phyloP scores from a whole-genome alignment of 1,284 basidiomycete genomes.

The Anthracocystis setariae region DNA sequence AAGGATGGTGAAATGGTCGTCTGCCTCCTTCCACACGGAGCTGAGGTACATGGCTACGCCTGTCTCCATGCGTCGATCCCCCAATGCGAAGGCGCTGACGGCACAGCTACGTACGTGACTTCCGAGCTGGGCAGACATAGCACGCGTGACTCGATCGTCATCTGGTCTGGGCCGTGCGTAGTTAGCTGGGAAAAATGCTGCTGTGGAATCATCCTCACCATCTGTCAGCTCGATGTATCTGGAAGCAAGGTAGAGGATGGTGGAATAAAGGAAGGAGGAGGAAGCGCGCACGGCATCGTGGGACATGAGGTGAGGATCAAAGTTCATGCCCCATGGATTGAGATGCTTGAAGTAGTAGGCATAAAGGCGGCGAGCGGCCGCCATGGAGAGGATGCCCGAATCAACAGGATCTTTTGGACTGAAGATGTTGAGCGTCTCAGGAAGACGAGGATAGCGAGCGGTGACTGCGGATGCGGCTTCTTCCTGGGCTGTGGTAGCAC shows the following conservation, averaged over 20 bases:
- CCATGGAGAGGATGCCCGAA: slow-evolving; percentile 38
- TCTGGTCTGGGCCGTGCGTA: slow-evolving; percentile 19
- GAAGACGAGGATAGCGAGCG: slow-evolving; percentile 36
- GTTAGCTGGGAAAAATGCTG: slow-evolving; percentile 7
- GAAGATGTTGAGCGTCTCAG: slow-evolving; percentile 32
- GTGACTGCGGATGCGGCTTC: slow-evolving; percentile 29
- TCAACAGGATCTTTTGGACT: slow-evolving; percentile 40
- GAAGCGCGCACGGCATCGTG: slow-evolving; percentile 43
- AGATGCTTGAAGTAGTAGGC: slow-evolving; percentile 44
- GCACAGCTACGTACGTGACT: slow-evolving; percentile 40
- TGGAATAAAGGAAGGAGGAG: slow-evolving; percentile 44
- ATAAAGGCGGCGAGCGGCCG: slow-evolving; percentile 31
- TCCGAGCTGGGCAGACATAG: slow-evolving; percentile 34
- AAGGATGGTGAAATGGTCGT: slow-evolving; percentile 46
- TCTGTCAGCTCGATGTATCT: slow-evolving; percentile 42
- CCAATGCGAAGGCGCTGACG: slow-evolving; percentile 36
- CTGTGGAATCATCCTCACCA: slow-evolving; percentile 8
- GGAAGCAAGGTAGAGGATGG: slow-evolving; percentile 42
- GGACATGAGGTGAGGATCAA: slow-evolving; percentile 36
- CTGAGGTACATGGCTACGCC: slow-evolving; percentile 47
- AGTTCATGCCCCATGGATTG: slow-evolving; percentile 50
- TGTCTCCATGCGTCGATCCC: slow-evolving; percentile 41
- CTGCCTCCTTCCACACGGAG: slow-evolving; percentile 51
- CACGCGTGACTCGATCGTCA: slow-evolving; percentile 22
- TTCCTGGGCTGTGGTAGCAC: slow-evolving; percentile 18